Evolutionary conservation across 306 rosid species (phyloP).

Genomic region (Vachellia collinsii): DNA sequence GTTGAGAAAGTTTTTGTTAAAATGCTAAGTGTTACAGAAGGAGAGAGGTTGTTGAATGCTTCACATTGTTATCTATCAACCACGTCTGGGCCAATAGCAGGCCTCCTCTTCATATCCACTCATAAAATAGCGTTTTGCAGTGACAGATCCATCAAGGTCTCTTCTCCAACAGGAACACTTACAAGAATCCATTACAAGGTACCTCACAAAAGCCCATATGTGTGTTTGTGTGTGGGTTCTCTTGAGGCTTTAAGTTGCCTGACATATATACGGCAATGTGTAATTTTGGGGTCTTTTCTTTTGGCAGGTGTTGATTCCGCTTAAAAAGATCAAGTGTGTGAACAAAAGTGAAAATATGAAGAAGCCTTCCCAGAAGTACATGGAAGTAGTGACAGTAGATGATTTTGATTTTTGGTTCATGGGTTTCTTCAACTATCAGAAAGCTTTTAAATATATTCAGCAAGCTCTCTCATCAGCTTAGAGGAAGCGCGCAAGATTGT

Average conservation of each 20-base stretch:
- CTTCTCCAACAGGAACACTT: conserved; percentile 43
- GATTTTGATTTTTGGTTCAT: conserved; percentile 64
- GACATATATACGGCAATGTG: too few relatives aligned
- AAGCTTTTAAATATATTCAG: conserved; percentile 44
- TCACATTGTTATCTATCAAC: conserved; percentile 32
- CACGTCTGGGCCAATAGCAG: conserved; percentile 65
- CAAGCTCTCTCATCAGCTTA: conserved; percentile 40
- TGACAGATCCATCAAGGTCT: conserved; percentile 49
- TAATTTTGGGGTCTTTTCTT: not conserved
- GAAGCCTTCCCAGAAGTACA: conserved; percentile 56
- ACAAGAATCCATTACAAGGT: conserved; percentile 55
- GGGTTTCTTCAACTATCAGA: conserved; percentile 59
- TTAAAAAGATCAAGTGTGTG: conserved; percentile 13
- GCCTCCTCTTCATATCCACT: conserved; percentile 52
- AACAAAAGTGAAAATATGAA: conserved; percentile 47
- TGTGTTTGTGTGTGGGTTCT: not conserved
- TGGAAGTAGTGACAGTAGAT: conserved; percentile 56
- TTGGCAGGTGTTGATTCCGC: conserved; percentile 33
- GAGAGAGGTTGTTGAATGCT: conserved; percentile 45
- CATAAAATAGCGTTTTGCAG: conserved; percentile 52
- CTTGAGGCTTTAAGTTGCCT: not conserved
- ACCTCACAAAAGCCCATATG: not conserved
- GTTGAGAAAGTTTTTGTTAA: conserved; percentile 46
- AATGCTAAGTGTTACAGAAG: conserved; percentile 40
- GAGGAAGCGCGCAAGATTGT: conserved; percentile 8